Evolutionary conservation across 768 basidiomycete species (phyloP).

Genomic region (Russula foetens): DNA sequence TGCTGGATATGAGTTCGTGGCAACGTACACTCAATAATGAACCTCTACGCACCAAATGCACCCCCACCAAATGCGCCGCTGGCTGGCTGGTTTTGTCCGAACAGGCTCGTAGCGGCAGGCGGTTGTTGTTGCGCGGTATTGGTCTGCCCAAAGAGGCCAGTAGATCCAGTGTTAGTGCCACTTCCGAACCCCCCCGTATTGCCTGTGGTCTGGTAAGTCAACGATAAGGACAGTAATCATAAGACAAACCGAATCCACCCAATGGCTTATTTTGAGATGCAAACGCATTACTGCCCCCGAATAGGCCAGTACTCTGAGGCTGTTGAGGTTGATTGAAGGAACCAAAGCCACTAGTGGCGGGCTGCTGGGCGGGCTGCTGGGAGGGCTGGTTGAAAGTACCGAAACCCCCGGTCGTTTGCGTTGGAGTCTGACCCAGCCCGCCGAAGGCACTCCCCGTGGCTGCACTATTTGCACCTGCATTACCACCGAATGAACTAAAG

Average conservation of each 20-base stretch:
- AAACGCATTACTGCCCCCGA: conserved; percentile 28
- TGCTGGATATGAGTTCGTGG: neutral
- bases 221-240: neutral
- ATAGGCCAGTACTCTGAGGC: conserved; percentile 21
- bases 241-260: conserved; percentile 14
- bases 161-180: conserved; percentile 8
- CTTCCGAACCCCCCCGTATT: conserved; percentile 12
- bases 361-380: conserved; percentile 26
- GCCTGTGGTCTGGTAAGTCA: conserved; percentile 8
- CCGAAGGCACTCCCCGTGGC: conserved; percentile 25
- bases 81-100: conserved; percentile 23
- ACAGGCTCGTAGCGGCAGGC: conserved; percentile 25
- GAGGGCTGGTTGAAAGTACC: conserved; percentile 24
- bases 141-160: conserved; percentile 25
- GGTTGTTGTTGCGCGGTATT: conserved; percentile 30
- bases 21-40: neutral
- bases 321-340: conserved; percentile 29
- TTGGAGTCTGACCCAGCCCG: conserved; percentile 21
- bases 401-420: conserved; percentile 19
- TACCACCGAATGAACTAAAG: conserved; percentile 26
- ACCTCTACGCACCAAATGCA: conserved; percentile 23
- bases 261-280: conserved; percentile 29
- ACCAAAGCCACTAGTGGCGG: conserved; percentile 23
- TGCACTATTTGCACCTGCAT: conserved; percentile 21
- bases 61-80: conserved; percentile 20